Conservation (phyloP, 2,329 filamentous ascomycete genomes). For the Fusarium chuoi region DNA sequence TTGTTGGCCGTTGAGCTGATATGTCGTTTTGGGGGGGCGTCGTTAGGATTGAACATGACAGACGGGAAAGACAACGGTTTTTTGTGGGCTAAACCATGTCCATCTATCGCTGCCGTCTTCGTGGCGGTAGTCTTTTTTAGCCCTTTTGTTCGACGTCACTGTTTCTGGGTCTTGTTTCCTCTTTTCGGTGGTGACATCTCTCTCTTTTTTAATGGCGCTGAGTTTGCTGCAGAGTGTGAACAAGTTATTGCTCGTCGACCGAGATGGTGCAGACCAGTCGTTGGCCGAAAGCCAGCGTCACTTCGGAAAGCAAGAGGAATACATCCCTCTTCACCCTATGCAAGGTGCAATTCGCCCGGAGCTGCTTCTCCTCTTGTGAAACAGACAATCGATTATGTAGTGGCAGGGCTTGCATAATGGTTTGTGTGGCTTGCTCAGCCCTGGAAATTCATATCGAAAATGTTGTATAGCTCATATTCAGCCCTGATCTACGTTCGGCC, state of each 20-base stretch:
- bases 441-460: slow-evolving; percentile 12
- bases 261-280: background rate
- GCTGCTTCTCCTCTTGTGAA: slow-evolving; percentile 16
- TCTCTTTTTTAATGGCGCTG: background rate
- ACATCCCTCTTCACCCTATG: background rate
- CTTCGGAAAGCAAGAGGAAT: background rate
- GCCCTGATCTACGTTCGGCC: slow-evolving; percentile 1
- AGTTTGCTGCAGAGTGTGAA: background rate
- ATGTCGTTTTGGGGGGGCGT: slow-evolving; percentile 34
- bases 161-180: slow-evolving; percentile 12
- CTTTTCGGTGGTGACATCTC: background rate
- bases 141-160: slow-evolving; percentile 28
- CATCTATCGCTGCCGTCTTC: slow-evolving; percentile 16
- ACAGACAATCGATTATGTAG: slow-evolving; percentile 14
- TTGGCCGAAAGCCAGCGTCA: background rate
- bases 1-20: slow-evolving; percentile 38
- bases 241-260: background rate
- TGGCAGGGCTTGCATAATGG: slow-evolving; percentile 15
- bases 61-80: slow-evolving; percentile 36
- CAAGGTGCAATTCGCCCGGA: slow-evolving; percentile 2
- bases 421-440: slow-evolving; percentile 19
- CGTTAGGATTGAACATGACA: slow-evolving; percentile 25
- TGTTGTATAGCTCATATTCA: slow-evolving; percentile 9
- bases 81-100: slow-evolving; percentile 36
- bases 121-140: background rate